phyloP scores from a whole-genome alignment of 176 grass and related monocot genomes.

The Triticum dicoccoides region DNA sequence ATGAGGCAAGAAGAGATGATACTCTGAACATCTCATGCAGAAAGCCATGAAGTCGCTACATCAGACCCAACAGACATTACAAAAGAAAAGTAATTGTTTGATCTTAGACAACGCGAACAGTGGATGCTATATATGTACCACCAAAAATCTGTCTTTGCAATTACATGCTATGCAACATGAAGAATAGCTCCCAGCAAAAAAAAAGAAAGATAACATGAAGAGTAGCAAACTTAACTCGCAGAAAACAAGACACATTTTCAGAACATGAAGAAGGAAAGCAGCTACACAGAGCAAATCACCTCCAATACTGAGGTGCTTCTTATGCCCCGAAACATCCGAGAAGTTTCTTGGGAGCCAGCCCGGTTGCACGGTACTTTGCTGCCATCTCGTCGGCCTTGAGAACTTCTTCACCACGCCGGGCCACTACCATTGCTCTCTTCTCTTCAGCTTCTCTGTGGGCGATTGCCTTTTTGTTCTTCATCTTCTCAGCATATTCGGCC shows the following conservation, averaged over 20 bases:
- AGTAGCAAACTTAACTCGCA: background rate
- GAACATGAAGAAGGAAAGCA: background rate
- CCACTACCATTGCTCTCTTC: conserved; percentile 61
- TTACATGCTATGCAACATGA: background rate
- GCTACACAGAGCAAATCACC: background rate
- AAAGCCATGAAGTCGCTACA: background rate
- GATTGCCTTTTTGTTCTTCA: conserved; percentile 75
- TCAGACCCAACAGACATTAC: background rate
- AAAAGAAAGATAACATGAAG: background rate
- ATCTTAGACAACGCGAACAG: background rate
- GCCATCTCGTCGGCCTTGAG: conserved; percentile 81
- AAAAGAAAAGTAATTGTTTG: background rate
- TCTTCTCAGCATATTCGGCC: conserved; percentile 66
- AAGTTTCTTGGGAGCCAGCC: conserved; percentile 65
- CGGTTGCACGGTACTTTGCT: conserved; percentile 70
- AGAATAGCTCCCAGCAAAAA: background rate
- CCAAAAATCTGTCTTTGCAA: background rate
- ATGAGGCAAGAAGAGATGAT: background rate
- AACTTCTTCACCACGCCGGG: conserved; percentile 55
- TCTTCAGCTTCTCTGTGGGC: conserved; percentile 78
- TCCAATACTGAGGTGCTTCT: background rate
- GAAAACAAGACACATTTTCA: background rate
- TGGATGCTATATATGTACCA: conserved; percentile 1
- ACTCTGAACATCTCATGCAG: background rate
- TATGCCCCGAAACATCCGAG: conserved; percentile 74